Evolutionary conservation across 129 eudicot genomes (phyloP).

Genomic region (Arctium minus): DNA sequence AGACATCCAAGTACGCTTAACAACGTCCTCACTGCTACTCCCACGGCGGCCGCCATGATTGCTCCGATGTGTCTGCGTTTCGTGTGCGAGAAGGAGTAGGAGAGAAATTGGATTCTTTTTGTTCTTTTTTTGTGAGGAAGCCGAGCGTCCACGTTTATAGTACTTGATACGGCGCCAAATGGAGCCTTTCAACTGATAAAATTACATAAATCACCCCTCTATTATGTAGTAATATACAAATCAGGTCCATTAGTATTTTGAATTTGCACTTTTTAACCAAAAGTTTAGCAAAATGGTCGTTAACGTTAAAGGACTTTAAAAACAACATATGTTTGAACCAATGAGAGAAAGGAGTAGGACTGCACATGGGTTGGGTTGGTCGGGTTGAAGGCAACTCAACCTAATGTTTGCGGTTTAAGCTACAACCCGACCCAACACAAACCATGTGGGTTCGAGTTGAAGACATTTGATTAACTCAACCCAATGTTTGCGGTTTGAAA

Average conservation of each 20-base stretch:
- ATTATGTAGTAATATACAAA: background rate
- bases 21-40: slow-evolving; percentile 31
- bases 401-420: background rate
- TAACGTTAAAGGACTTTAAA: background rate
- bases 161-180: slow-evolving; percentile 17
- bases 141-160: slow-evolving; percentile 14
- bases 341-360: background rate
- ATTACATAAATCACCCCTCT: background rate
- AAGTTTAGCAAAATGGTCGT: background rate
- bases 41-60: slow-evolving; percentile 20
- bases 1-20: slow-evolving; percentile 49
- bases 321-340: background rate
- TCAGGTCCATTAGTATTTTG: background rate
- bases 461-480: too few species aligned
- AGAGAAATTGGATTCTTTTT: slow-evolving; percentile 7
- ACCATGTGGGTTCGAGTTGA: too few species aligned
- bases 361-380: background rate
- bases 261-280: background rate
- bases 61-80: background rate
- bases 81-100: background rate
- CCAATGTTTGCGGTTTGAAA: too few species aligned
- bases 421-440: too few species aligned
- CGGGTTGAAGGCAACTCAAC: background rate
- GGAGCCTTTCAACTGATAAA: background rate
- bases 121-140: slow-evolving; percentile 10